These are phyloP conservation scores for Ascochyta rabiei DNA, from an alignment of 2,329 filamentous ascomycete species.

Conservation along the genomic window DNA sequence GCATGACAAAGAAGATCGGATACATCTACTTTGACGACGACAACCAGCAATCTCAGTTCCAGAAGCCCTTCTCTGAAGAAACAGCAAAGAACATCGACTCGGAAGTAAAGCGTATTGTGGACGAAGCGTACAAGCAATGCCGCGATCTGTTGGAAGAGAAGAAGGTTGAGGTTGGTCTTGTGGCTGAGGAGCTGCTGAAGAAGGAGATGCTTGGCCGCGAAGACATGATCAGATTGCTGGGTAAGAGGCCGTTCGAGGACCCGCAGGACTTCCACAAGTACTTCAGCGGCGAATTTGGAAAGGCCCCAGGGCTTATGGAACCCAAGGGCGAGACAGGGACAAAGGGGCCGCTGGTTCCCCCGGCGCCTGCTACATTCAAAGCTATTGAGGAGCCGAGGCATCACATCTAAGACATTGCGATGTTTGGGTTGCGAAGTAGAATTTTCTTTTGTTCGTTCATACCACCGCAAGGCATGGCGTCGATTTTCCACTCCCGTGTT, in stretches of 20 bases:
- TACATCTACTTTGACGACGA: constrained; percentile 89
- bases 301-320: constrained; percentile 41
- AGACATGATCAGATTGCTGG: constrained; percentile 88
- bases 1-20: constrained; percentile 94
- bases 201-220: constrained; percentile 93
- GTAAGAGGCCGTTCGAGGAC: constrained; percentile 83
- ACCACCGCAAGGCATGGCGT: no score
- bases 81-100: constrained; percentile 90
- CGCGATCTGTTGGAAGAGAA: constrained; percentile 80
- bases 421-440: no score
- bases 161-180: constrained; percentile 84
- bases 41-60: constrained; percentile 73
- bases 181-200: constrained; percentile 88
- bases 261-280: constrained; percentile 92
- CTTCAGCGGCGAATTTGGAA: constrained; percentile 62
- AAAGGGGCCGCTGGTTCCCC: constrained; percentile 45
- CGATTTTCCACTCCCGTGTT: neutral
- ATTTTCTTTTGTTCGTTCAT: no score
- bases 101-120: constrained; percentile 90
- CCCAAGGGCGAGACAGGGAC: constrained; percentile 40
- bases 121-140: constrained; percentile 92
- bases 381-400: constrained; percentile 16
- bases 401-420: neutral
- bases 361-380: constrained; percentile 33
- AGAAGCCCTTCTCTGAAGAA: constrained; percentile 95